Percentiles rank a stretch among this genome's conserved stretches.
Evolutionary conservation across 2,329 filamentous ascomycete species (phyloP).

Genomic region (Nigrograna mackinnonii): DNA sequence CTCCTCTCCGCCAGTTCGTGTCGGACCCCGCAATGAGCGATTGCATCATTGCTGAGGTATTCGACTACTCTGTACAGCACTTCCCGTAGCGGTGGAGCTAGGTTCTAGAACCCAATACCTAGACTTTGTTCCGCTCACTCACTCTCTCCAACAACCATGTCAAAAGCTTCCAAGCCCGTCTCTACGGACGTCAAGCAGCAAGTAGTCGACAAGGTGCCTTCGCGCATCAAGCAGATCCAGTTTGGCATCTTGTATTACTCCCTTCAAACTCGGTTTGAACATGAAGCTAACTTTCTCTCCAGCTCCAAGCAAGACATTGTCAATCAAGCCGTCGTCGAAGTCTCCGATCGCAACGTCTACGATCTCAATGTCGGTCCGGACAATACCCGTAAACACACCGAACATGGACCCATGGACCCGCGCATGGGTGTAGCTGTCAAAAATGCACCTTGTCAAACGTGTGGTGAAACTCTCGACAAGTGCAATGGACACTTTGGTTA

Average conservation of each 20-base stretch:
- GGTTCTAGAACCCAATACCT: too few relatives aligned
- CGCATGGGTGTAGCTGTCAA: slow-evolving; percentile 91
- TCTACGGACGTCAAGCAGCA: slow-evolving; percentile 71
- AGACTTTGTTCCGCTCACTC: too few relatives aligned
- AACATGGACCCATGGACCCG: slow-evolving; percentile 84
- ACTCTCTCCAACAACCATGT: too few relatives aligned
- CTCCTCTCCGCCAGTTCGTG: too few relatives aligned
- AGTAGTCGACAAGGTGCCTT: slow-evolving; percentile 84
- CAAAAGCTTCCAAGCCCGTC: slow-evolving; percentile 2
- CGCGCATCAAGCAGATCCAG: slow-evolving; percentile 89
- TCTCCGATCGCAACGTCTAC: slow-evolving; percentile 93
- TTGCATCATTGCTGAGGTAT: too few relatives aligned
- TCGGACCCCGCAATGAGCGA: too few relatives aligned
- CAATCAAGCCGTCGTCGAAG: slow-evolving; percentile 90
- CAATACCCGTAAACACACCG: slow-evolving; percentile 69
- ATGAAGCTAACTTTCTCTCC: slow-evolving; percentile 6
- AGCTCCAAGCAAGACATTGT: slow-evolving; percentile 93
- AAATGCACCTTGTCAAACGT: slow-evolving; percentile 77
- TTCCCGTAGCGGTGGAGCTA: too few relatives aligned
- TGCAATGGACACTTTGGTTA: slow-evolving; percentile 97
- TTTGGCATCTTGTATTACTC: slow-evolving; percentile 80
- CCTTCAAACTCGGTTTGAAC: slow-evolving; percentile 1
- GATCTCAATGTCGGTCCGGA: slow-evolving; percentile 70
- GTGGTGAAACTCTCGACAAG: slow-evolving; percentile 75
- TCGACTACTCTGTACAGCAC: too few relatives aligned